These are phyloP conservation scores for Boletus sensibilis DNA, from an alignment of 768 basidiomycete species.

Conservation along the genomic window DNA sequence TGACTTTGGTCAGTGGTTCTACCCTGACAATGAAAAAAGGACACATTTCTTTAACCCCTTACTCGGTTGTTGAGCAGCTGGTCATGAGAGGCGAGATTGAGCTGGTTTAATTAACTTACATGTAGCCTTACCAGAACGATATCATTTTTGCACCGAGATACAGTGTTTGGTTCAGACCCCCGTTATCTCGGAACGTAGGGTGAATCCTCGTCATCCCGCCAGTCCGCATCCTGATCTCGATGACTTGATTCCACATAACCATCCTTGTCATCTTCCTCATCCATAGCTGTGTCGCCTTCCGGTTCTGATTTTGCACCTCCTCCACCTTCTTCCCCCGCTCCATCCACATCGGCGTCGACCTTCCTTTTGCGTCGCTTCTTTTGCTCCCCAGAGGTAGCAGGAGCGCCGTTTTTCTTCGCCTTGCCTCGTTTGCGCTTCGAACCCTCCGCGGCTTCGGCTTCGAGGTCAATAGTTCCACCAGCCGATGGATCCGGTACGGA, in stretches of 20 bases:
- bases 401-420: conserved; percentile 46
- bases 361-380: conserved; percentile 55
- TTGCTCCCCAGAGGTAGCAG: conserved; percentile 34
- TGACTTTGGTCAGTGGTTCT: conserved; percentile 52
- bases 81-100: conserved; percentile 72
- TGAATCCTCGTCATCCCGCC: conserved; percentile 42
- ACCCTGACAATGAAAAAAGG: conserved; percentile 73
- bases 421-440: conserved; percentile 59
- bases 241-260: conserved; percentile 38
- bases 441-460: conserved; percentile 53
- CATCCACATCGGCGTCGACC: conserved; percentile 34
- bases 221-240: conserved; percentile 45
- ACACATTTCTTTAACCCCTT: conserved; percentile 79
- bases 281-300: conserved; percentile 36
- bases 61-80: conserved; percentile 71
- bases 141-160: conserved; percentile 11
- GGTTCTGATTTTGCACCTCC: conserved; percentile 38
- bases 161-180: neutral
- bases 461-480: conserved; percentile 74
- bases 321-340: conserved; percentile 36
- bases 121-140: conserved; percentile 16
- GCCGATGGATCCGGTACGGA: conserved; percentile 83
- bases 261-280: conserved; percentile 45
- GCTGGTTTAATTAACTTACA: conserved; percentile 52
- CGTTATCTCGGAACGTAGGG: conserved; percentile 42